These are phyloP conservation scores for Aspergillus fijiensis DNA, from an alignment of 2,329 filamentous ascomycete genomes.

Conservation along the genomic window DNA sequence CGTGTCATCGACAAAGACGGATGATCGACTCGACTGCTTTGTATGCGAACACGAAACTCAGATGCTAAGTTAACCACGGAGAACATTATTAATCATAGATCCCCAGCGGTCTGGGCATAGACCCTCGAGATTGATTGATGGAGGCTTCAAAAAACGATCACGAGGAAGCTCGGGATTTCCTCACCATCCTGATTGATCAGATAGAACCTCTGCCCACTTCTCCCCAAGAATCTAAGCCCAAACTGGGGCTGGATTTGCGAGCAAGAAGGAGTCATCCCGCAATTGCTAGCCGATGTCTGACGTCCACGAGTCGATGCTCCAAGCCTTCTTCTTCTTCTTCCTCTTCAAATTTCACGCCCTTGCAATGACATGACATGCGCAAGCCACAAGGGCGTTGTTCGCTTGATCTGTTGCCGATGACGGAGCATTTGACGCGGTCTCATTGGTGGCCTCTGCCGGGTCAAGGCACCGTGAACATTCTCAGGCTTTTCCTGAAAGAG, in stretches of 20 bases:
- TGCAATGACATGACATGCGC: not conserved
- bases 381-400: not conserved
- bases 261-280: not conserved
- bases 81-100: not conserved
- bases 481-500: not conserved
- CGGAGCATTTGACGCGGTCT: not conserved
- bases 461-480: too few relatives aligned
- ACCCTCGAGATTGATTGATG: not conserved
- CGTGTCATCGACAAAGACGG: not conserved
- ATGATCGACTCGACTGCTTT: not conserved
- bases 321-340: not conserved
- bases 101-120: not conserved
- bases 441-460: not conserved
- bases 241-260: not conserved
- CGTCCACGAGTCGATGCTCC: not conserved
- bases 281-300: not conserved
- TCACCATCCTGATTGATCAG: not conserved
- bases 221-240: not conserved
- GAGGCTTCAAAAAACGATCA: not conserved
- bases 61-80: not conserved
- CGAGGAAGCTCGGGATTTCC: not conserved
- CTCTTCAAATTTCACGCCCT: not conserved
- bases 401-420: not conserved
- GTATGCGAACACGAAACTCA: not conserved
- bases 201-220: not conserved